A percentile compares a stretch with the other conserved stretches of the same genome.
These are phyloP conservation scores for Daphne laureola DNA, from an alignment of 441 rosid genomes.

Conservation along the genomic window DNA sequence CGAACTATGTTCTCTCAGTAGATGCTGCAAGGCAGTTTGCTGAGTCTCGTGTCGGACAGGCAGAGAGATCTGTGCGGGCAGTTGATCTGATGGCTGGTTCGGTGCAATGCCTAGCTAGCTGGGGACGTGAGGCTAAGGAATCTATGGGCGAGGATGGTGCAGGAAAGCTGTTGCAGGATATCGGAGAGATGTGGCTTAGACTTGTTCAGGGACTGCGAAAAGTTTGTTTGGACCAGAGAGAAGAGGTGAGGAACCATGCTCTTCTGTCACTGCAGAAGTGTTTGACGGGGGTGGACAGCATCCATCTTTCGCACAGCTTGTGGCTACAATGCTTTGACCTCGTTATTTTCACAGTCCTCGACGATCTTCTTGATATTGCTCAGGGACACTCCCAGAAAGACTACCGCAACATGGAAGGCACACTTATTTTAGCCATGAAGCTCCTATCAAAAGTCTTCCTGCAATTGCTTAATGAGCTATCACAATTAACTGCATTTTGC, in stretches of 20 bases:
- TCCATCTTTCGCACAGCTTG: slow-evolving; percentile 46
- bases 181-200: slow-evolving; percentile 91
- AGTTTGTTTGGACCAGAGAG: slow-evolving; percentile 92
- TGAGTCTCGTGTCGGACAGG: slow-evolving; percentile 91
- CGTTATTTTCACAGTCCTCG: slow-evolving; percentile 80
- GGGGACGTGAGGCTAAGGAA: slow-evolving; percentile 62
- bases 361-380: slow-evolving; percentile 79
- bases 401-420: slow-evolving; percentile 85
- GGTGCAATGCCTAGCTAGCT: slow-evolving; percentile 57
- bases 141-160: slow-evolving; percentile 61
- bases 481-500: slow-evolving; percentile 67
- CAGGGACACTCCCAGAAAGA: slow-evolving; percentile 73
- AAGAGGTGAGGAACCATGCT: slow-evolving; percentile 93
- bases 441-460: slow-evolving; percentile 66
- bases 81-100: slow-evolving; percentile 86
- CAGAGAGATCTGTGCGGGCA: slow-evolving; percentile 64
- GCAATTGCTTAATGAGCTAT: slow-evolving; percentile 55
- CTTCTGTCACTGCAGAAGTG: slow-evolving; percentile 72
- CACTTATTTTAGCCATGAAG: slow-evolving; percentile 63
- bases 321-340: slow-evolving; percentile 81
- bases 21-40: slow-evolving; percentile 96
- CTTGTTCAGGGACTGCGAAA: slow-evolving; percentile 84
- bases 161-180: slow-evolving; percentile 53
- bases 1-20: slow-evolving; percentile 66
- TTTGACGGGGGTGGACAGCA: slow-evolving; percentile 58